phyloP scores from a whole-genome alignment of 805 yeast species.

The Millerago galiae region DNA sequence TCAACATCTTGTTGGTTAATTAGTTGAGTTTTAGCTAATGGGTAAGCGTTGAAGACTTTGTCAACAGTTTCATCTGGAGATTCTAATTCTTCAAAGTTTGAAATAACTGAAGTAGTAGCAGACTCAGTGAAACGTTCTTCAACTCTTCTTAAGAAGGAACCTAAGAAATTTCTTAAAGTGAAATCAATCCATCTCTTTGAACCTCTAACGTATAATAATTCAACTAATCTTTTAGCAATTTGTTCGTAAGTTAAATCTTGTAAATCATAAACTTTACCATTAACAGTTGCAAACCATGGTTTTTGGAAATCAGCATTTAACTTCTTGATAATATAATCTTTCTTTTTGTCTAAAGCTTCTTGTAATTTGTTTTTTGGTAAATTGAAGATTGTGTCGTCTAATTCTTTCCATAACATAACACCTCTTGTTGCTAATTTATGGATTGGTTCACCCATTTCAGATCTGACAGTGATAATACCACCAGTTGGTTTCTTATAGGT shows the following conservation, averaged over 20 bases:
- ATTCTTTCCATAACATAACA: constrained; percentile 94
- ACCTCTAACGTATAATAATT: constrained; percentile 76
- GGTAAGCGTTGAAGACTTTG: constrained; percentile 58
- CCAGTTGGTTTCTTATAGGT: constrained; percentile 95
- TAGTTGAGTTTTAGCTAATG: constrained; percentile 72
- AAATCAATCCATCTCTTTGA: constrained; percentile 83
- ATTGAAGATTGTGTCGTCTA: constrained; percentile 88
- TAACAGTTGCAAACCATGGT: constrained; percentile 87
- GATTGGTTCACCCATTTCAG: constrained; percentile 99
- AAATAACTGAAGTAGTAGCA: constrained; percentile 61
- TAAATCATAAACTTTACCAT: constrained; percentile 77
- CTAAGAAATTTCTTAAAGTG: constrained; percentile 79
- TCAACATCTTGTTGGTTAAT: constrained; percentile 95
- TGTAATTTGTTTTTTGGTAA: constrained; percentile 84
- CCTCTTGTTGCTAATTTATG: constrained; percentile 98
- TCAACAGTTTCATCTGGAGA: constrained; percentile 58
- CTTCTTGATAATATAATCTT: constrained; percentile 74
- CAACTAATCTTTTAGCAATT: constrained; percentile 81
- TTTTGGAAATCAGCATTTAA: constrained; percentile 95
- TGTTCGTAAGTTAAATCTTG: constrained; percentile 95
- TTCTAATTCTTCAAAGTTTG: constrained; percentile 62
- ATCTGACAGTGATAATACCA: constrained; percentile 91
- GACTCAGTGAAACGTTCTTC: constrained; percentile 86
- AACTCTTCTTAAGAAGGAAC: constrained; percentile 83
- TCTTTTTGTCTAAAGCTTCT: constrained; percentile 76